These are phyloP conservation scores for Stygiomarasmius scandens DNA, from an alignment of 1,284 basidiomycete genomes.

Conservation along the genomic window DNA sequence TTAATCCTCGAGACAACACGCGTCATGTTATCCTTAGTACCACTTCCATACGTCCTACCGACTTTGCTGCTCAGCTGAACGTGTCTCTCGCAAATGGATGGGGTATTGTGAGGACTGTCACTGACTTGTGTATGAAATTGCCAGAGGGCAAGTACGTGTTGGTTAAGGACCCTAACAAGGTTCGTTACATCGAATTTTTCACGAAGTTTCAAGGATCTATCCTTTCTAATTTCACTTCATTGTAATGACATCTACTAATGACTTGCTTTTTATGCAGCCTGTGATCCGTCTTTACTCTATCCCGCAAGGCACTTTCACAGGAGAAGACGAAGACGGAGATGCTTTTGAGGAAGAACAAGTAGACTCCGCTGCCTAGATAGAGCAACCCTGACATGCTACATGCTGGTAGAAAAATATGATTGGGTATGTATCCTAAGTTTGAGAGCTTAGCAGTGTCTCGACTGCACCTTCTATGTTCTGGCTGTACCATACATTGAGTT, in stretches of 20 bases:
- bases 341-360: conserved; percentile 32
- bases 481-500: conserved; percentile 30
- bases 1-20: conserved; percentile 89
- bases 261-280: conserved; percentile 57
- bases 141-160: conserved; percentile 98
- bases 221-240: conserved; percentile 3
- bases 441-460: conserved; percentile 69
- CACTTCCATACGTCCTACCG: too few relatives aligned
- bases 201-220: not conserved
- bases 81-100: conserved; percentile 95
- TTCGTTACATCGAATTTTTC: conserved; percentile 38
- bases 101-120: conserved; percentile 96
- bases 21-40: conserved; percentile 96
- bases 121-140: conserved; percentile 92
- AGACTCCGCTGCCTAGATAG: not conserved
- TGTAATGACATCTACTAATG: not conserved
- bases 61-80: too few relatives aligned
- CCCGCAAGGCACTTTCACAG: conserved; percentile 83
- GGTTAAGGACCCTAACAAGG: conserved; percentile 98
- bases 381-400: not conserved
- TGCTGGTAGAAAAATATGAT: too few relatives aligned
- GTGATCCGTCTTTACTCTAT: conserved; percentile 94
- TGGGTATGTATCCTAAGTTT: conserved; percentile 32
- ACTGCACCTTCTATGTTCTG: conserved; percentile 78
- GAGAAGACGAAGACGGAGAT: conserved; percentile 48